Evolutionary conservation across 495 filamentous ascomycete species (phyloP), one percentile per base, ranked within the genome.

Genomic region (Neurospora sp.): DNA sequence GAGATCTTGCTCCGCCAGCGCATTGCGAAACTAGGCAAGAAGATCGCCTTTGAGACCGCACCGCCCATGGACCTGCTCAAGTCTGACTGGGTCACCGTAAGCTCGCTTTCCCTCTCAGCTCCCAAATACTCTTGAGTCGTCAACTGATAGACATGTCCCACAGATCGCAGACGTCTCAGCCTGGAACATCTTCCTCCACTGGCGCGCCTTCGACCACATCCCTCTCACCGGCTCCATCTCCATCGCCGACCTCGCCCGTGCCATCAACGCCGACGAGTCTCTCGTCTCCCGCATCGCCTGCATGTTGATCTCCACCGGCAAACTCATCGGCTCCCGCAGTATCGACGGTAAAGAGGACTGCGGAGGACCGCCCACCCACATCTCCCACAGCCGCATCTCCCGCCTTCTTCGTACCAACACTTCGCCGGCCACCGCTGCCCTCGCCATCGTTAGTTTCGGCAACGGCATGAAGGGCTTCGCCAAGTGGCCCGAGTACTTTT

Each of bases 181-280:
- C 3, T 79, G 75, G 75, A 76, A 79, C 66, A 62, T 81, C 12
- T 79, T 81, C 69, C 74, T 80, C 39, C 69, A 75, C 20, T 81
- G 79, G 79, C 76, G 77, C 39, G 78, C 78, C 35, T 81, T 81
- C 42, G 80, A 81, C 74, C 70, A 74, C 35, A 81, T 81, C 72
- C 78, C 80, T 16, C 69, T 77, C 27, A 39, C 71, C 20, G 78
- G 78, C 14, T 48, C 71, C 74, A 79, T 81, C 69, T 79, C 78
- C 3, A 71, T 75, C 41, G 7, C 72, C 3, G 80, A 80, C 27
- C 75, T 81, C 3, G 77, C 80, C 3, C 37, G n/a, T 5, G 72
- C 62, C 0, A 20, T 81, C 16, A 35, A 77, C n/a, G 76, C 80
- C 0, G 69, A 80, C 4, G 80, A 80, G 40, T 72, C 62, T 5